phyloP scores from a whole-genome alignment of 2,329 filamentous ascomycete species.

The Clonostachys chloroleuca region DNA sequence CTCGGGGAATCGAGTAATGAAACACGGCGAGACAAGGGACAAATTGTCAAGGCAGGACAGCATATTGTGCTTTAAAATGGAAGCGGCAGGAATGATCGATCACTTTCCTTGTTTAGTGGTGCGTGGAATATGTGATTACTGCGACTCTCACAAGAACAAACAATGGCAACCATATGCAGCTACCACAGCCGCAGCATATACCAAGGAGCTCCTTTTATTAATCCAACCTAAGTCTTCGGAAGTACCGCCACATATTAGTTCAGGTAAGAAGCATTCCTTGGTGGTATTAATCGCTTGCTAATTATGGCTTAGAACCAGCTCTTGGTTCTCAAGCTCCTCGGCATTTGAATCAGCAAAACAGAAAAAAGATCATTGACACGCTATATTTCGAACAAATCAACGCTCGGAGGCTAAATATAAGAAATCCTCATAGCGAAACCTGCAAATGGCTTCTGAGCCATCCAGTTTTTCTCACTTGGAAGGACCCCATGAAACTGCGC shows the following conservation, averaged over 20 bases:
- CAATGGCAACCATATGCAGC: constrained; percentile 16
- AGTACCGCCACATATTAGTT: background rate
- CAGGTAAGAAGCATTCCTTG: background rate
- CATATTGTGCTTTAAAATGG: constrained; percentile 1
- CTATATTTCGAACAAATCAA: constrained; percentile 8
- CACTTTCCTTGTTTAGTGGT: constrained; percentile 21
- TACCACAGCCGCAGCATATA: constrained; percentile 14
- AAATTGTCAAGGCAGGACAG: constrained; percentile 18
- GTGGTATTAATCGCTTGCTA: no score
- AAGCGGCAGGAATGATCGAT: constrained; percentile 11
- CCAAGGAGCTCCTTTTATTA: constrained; percentile 5
- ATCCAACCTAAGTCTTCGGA: background rate
- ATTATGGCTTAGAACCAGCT: no score
- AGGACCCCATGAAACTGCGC: constrained; percentile 14
- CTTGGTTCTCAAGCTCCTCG: no score
- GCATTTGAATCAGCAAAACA: background rate
- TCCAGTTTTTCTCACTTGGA: constrained; percentile 7
- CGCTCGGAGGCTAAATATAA: constrained; percentile 12
- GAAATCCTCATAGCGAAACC: constrained; percentile 15
- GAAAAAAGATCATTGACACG: constrained; percentile 3
- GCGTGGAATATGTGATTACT: constrained; percentile 23
- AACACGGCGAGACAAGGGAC: constrained; percentile 23
- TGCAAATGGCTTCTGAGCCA: constrained; percentile 24
- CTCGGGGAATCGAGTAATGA: constrained; percentile 22
- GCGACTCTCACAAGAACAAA: constrained; percentile 20